Base-by-base conservation (phyloP, 2,329 filamentous ascomycete species). In the Didymella sp. region DNA sequence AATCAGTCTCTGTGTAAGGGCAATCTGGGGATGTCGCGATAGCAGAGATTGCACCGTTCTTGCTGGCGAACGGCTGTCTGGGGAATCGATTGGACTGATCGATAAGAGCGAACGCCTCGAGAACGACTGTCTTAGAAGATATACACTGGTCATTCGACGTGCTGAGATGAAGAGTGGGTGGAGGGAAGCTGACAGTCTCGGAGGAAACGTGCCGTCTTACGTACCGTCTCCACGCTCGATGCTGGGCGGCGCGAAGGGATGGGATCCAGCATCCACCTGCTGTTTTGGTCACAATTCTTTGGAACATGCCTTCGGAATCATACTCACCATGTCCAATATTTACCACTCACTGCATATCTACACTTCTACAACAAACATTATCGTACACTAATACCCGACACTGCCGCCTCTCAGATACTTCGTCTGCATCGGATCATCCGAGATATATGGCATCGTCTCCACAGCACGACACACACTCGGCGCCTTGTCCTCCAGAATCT, bases 391-490 rank as follows among this genome's bases (percentile, higher is more conserved):
- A 41, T 21, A 27, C 13, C 35, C 12, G 12, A 30, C 28, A 9
- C 28, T 13, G 28, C 27, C 12, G 17, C 27, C 46, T 28, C 7
- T 38, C 30, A 76, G 64, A 51, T 69, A 72, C 57, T 38, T 55
- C 51, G 51, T 44, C 64, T 77, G 75, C 44, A 76, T 22, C 22
- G n/a, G 38, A 58, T 77, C 75, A 2, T 62, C 64, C 6, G 68
- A 9, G 3, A 11, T 74, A 28, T 61, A 54, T 0, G 80, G 80
- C 77, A 82, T 79, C 19, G 70, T 75, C 64, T 79, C 74, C 55
- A 81, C 76, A n/a, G 75, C 77, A 38, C 69, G 63, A 7, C 79
- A 45, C 6, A 79, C 80, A 56, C 57, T 66, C 3, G 80, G 78
- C 17, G 77, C 76, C 40, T 67, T 52, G 40, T 67, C 49, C 31